Percentiles rank a stretch among this genome's conserved stretches.
Conservation (phyloP, 2,329 filamentous ascomycete species). For the Knoxdaviesia capensis region DNA sequence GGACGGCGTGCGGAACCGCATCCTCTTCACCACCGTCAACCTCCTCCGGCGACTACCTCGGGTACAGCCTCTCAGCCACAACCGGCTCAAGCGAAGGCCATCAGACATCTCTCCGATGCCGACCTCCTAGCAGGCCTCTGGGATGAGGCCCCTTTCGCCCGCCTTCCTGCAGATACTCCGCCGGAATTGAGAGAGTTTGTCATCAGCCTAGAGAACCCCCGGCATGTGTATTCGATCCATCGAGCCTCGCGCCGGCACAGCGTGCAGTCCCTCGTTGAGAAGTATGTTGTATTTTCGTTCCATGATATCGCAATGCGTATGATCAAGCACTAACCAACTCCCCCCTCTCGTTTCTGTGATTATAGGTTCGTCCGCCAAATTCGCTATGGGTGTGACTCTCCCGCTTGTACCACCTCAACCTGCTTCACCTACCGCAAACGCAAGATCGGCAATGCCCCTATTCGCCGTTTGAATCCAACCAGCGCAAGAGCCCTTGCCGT, state of each 20-base stretch:
- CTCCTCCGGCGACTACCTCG: no score
- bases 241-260: conserved; percentile 38
- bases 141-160: conserved; percentile 38
- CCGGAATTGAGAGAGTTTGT: conserved; percentile 32
- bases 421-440: conserved; percentile 64
- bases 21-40: no score
- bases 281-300: conserved; percentile 19
- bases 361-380: conserved; percentile 60
- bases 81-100: no score
- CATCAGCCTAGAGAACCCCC: conserved; percentile 39
- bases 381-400: conserved; percentile 56
- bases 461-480: conserved; percentile 60
- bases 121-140: conserved; percentile 37
- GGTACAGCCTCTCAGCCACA: no score
- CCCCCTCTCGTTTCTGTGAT: neutral
- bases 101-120: conserved; percentile 12
- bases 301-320: no score
- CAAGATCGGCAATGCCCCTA: conserved; percentile 42
- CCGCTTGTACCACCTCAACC: conserved; percentile 50
- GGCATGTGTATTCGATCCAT: conserved; percentile 38
- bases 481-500: conserved; percentile 68
- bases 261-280: conserved; percentile 47
- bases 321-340: conserved; percentile 5
- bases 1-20: neutral
- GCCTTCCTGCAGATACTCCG: conserved; percentile 39